These are phyloP conservation scores for Pinus albicaulis DNA, from an alignment of 75 land plant species.

Conservation along the genomic window DNA sequence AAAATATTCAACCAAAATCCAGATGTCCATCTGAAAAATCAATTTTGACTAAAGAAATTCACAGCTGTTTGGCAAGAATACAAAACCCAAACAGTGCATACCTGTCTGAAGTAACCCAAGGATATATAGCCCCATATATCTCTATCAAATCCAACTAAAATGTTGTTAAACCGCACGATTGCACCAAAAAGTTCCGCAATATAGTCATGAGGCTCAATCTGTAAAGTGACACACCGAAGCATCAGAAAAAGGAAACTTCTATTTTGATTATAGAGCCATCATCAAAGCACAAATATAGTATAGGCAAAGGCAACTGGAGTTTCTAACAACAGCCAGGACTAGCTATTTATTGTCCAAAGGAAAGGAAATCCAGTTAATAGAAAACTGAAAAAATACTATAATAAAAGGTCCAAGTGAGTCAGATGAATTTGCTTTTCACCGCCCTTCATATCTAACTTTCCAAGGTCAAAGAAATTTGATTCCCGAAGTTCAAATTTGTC, in stretches of 20 bases:
- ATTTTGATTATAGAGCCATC: background rate
- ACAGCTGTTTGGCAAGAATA: background rate
- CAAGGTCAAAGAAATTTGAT: background rate
- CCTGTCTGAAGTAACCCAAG: slow-evolving; percentile 94
- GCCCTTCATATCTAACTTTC: background rate
- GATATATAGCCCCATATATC: slow-evolving; percentile 96
- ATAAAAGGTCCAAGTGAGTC: background rate
- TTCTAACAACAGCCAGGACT: background rate
- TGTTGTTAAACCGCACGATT: slow-evolving; percentile 68
- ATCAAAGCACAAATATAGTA: background rate
- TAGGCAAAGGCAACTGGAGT: background rate
- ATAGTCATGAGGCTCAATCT: slow-evolving; percentile 98
- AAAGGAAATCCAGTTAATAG: background rate
- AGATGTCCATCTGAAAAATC: background rate
- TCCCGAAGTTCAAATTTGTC: background rate
- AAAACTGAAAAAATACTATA: background rate
- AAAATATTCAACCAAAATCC: background rate
- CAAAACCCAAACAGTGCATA: slow-evolving; percentile 14
- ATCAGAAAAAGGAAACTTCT: background rate
- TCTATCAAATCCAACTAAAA: slow-evolving; percentile 85
- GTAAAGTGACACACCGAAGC: slow-evolving; percentile 20
- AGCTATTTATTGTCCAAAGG: background rate
- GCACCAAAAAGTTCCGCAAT: slow-evolving; percentile 79
- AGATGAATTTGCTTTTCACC: background rate
- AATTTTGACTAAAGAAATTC: background rate